Conservation (phyloP, 2,329 filamentous ascomycete species). For the Ramichloridium luteum region DNA sequence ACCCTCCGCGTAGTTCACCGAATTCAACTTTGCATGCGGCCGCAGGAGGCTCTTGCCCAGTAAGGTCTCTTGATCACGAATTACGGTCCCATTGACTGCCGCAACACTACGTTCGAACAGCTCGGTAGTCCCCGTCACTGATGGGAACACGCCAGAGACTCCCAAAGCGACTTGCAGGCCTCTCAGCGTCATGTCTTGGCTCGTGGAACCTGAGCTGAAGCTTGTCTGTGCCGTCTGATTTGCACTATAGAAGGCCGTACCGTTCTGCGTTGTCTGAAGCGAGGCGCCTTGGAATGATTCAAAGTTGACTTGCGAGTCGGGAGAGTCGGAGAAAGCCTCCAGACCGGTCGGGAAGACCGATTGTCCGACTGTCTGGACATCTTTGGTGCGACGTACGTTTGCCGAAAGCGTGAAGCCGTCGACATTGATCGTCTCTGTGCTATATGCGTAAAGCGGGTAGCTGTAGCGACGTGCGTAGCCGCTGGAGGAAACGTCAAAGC, state of each 20-base stretch:
- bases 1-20: too few relatives aligned
- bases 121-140: constrained; percentile 22
- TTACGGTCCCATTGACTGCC: constrained; percentile 43
- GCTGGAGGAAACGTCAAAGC: constrained; percentile 31
- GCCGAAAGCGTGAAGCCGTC: constrained; percentile 35
- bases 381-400: constrained; percentile 37
- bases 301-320: constrained; percentile 1
- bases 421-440: constrained; percentile 33
- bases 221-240: constrained; percentile 35
- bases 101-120: constrained; percentile 48
- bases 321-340: constrained; percentile 43
- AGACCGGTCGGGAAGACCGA: constrained; percentile 49
- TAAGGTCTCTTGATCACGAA: constrained; percentile 35
- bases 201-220: constrained; percentile 43
- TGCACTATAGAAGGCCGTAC: constrained; percentile 44
- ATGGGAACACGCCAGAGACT: constrained; percentile 6
- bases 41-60: constrained; percentile 6
- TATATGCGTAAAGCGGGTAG: constrained; percentile 51
- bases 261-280: constrained; percentile 44
- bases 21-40: too few relatives aligned
- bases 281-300: constrained; percentile 27
- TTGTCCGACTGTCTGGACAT: constrained; percentile 33
- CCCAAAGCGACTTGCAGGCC: constrained; percentile 25
- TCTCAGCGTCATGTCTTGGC: constrained; percentile 46
- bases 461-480: constrained; percentile 35